These are phyloP conservation scores for Isatis tinctoria DNA, from an alignment of 345 rosid genomes.

Conservation along the genomic window DNA sequence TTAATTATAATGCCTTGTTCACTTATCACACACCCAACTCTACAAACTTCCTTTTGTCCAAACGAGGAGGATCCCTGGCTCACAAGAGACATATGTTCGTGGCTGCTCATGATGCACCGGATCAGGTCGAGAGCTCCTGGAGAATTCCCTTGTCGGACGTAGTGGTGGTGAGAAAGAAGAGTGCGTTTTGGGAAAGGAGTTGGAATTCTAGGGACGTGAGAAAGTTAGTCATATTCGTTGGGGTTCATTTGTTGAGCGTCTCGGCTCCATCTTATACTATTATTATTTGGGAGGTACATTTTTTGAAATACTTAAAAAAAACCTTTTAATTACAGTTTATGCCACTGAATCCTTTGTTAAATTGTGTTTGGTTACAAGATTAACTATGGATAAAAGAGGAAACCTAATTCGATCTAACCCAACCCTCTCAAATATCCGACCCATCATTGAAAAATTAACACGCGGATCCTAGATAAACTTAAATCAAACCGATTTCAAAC, in stretches of 20 bases:
- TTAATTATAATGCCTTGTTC: neutral
- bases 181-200: conserved; percentile 38
- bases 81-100: neutral
- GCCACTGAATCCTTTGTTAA: too few relatives aligned
- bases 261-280: conserved; percentile 69
- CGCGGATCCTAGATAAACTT: too few relatives aligned
- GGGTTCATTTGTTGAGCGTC: conserved; percentile 52
- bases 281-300: too few relatives aligned
- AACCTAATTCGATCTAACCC: too few relatives aligned
- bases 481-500: too few relatives aligned
- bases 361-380: too few relatives aligned
- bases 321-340: too few relatives aligned
- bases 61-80: neutral
- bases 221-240: conserved; percentile 33
- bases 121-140: neutral
- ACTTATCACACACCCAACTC: neutral
- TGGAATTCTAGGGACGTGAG: conserved; percentile 48
- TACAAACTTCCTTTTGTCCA: neutral
- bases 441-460: too few relatives aligned
- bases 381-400: too few relatives aligned
- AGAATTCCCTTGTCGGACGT: neutral
- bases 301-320: too few relatives aligned
- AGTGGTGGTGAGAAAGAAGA: conserved; percentile 41
- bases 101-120: neutral
- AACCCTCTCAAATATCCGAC: too few relatives aligned